phyloP scores from a whole-genome alignment of 495 filamentous ascomycete genomes.

The Chlorociboria aeruginascens region DNA sequence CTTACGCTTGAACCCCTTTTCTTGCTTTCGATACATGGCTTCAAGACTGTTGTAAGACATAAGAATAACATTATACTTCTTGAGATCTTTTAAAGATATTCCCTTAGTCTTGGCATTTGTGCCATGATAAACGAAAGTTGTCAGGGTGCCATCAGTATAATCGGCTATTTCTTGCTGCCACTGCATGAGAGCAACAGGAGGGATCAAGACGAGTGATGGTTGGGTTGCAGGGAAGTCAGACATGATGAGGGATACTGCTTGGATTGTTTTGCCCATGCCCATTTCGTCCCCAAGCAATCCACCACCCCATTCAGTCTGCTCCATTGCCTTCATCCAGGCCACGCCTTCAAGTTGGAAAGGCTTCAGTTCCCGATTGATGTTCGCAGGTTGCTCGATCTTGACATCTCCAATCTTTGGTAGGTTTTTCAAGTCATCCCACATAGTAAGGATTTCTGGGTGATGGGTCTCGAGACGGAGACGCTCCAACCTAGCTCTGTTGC shows the following conservation, averaged over 20 bases:
- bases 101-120: conserved; percentile 73
- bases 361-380: conserved; percentile 73
- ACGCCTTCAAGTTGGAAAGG: conserved; percentile 88
- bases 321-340: conserved; percentile 86
- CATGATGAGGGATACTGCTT: conserved; percentile 94
- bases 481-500: conserved; percentile 16
- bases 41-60: conserved; percentile 93
- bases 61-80: conserved; percentile 82
- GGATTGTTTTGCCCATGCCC: conserved; percentile 98
- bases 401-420: conserved; percentile 52
- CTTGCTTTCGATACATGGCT: conserved; percentile 82
- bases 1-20: conserved; percentile 75
- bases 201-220: conserved; percentile 81
- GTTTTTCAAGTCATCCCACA: conserved; percentile 69
- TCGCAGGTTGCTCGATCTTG: conserved; percentile 59
- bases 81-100: conserved; percentile 57
- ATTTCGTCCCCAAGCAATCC: conserved; percentile 92
- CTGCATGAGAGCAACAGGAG: conserved; percentile 92
- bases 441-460: conserved; percentile 66
- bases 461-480: conserved; percentile 51
- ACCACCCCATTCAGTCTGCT: conserved; percentile 72
- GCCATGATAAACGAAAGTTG: conserved; percentile 81
- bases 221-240: conserved; percentile 77
- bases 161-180: conserved; percentile 89
- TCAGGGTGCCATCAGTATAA: conserved; percentile 82